phyloP scores from a whole-genome alignment of 139 green algal species.

The Volvox reticuliferus region DNA sequence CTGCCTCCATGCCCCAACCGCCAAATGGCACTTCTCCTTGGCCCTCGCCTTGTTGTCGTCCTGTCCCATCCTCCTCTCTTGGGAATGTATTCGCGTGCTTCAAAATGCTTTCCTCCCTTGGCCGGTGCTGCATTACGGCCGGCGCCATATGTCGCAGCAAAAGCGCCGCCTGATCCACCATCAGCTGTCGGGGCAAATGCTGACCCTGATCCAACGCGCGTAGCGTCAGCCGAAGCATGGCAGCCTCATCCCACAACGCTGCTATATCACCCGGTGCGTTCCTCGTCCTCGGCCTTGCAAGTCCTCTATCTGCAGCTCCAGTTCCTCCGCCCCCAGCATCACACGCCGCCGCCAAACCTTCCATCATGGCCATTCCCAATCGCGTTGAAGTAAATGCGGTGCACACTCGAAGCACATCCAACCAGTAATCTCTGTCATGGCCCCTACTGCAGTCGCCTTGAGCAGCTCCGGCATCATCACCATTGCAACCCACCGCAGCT shows the following conservation, averaged over 20 bases:
- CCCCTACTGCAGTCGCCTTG: background rate
- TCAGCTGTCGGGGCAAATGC: background rate
- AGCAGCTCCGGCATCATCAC: background rate
- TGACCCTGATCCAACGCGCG: slow-evolving; percentile 3
- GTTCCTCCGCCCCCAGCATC: background rate
- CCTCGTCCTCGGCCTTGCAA: background rate
- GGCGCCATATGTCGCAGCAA: background rate
- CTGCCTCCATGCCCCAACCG: background rate
- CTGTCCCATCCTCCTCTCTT: background rate
- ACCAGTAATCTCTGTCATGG: background rate
- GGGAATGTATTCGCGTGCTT: background rate
- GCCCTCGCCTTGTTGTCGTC: background rate
- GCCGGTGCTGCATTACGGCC: background rate
- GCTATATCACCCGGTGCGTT: background rate
- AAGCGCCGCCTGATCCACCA: background rate
- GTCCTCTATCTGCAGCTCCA: background rate
- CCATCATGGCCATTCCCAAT: background rate
- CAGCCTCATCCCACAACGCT: background rate
- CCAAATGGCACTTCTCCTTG: background rate
- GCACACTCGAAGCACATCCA: background rate
- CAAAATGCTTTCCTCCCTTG: background rate
- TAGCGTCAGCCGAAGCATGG: background rate
- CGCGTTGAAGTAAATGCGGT: background rate
- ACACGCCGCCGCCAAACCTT: background rate
- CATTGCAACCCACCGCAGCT: background rate